Evolutionary conservation across 2,329 filamentous ascomycete species (phyloP).

Genomic region (Colletotrichum agaves): DNA sequence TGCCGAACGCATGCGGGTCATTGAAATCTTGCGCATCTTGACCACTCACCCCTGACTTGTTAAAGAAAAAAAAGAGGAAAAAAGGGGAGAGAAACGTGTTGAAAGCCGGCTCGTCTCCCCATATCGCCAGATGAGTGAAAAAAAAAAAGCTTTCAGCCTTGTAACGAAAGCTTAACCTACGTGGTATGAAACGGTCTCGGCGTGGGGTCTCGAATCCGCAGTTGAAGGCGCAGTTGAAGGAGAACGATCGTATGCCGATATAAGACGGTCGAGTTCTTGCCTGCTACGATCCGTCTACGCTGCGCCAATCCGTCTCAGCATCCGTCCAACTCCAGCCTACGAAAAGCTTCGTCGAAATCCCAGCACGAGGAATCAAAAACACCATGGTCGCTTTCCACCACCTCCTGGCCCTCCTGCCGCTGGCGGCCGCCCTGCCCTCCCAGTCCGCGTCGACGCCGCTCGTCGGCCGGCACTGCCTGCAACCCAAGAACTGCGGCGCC

Average conservation of each 20-base stretch:
- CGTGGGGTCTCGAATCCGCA: fast-evolving
- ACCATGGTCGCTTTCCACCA: conserved; percentile 9
- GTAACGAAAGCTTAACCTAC: conserved; percentile 15
- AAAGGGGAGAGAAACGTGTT: not conserved
- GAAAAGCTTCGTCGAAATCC: not conserved
- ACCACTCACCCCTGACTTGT: not conserved
- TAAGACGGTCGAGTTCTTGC: too few species aligned
- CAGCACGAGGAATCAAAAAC: not conserved
- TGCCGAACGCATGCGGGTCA: too few species aligned
- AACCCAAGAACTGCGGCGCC: conserved; percentile 36
- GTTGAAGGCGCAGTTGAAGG: fast-evolving
- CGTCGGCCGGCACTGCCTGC: conserved; percentile 36
- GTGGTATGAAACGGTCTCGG: not conserved
- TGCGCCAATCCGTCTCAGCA: too few species aligned
- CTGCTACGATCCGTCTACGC: too few species aligned
- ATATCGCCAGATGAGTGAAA: not conserved
- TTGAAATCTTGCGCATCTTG: not conserved
- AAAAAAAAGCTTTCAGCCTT: not conserved
- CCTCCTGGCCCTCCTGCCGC: not conserved
- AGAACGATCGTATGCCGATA: too few species aligned
- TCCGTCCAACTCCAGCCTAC: too few species aligned
- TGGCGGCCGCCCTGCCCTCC: conserved; percentile 19
- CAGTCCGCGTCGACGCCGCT: not conserved
- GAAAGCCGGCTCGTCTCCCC: not conserved
- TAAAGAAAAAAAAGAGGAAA: too few species aligned